These are phyloP conservation scores for Trichophyton mentagrophytes DNA, from an alignment of 2,329 filamentous ascomycete species.

Conservation along the genomic window DNA sequence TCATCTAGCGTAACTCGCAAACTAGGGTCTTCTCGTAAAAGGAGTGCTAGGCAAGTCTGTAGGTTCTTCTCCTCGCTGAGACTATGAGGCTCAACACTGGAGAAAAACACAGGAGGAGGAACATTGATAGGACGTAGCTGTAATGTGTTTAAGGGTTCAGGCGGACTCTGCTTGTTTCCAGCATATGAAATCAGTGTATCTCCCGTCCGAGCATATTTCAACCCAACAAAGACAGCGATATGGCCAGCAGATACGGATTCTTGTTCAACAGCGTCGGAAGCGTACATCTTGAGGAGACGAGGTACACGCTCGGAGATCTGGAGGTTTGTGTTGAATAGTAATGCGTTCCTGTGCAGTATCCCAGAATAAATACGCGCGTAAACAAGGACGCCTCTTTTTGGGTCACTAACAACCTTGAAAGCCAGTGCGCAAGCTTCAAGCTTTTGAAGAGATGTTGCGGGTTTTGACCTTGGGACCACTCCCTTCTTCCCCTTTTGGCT, in stretches of 20 bases:
- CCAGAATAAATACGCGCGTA: slow-evolving; percentile 90
- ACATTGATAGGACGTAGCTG: slow-evolving; percentile 81
- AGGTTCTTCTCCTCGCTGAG: slow-evolving; percentile 68
- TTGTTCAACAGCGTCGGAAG: slow-evolving; percentile 73
- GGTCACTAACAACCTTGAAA: slow-evolving; percentile 90
- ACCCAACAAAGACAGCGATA: slow-evolving; percentile 82
- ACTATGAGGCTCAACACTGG: slow-evolving; percentile 75
- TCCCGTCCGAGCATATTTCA: slow-evolving; percentile 84
- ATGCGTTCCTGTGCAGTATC: slow-evolving; percentile 56
- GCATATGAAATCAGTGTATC: slow-evolving; percentile 75
- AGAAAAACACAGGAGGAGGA: slow-evolving; percentile 88
- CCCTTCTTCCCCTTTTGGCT: slow-evolving; percentile 33
- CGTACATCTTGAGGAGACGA: slow-evolving; percentile 78
- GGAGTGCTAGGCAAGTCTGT: slow-evolving; percentile 58
- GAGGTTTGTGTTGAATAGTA: slow-evolving; percentile 79
- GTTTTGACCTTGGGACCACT: slow-evolving; percentile 35
- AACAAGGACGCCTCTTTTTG: slow-evolving; percentile 72
- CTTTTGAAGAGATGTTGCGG: slow-evolving; percentile 38
- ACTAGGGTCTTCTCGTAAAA: slow-evolving; percentile 85
- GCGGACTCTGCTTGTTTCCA: slow-evolving; percentile 50
- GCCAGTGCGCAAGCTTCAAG: slow-evolving; percentile 57
- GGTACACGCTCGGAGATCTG: slow-evolving; percentile 66
- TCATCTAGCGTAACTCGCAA: slow-evolving; percentile 72
- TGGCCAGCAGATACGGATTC: slow-evolving; percentile 69
- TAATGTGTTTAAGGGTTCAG: slow-evolving; percentile 56